Conservation (phyloP, 192 early-diverging fungal genomes). For the Powellomyces hirtus region DNA sequence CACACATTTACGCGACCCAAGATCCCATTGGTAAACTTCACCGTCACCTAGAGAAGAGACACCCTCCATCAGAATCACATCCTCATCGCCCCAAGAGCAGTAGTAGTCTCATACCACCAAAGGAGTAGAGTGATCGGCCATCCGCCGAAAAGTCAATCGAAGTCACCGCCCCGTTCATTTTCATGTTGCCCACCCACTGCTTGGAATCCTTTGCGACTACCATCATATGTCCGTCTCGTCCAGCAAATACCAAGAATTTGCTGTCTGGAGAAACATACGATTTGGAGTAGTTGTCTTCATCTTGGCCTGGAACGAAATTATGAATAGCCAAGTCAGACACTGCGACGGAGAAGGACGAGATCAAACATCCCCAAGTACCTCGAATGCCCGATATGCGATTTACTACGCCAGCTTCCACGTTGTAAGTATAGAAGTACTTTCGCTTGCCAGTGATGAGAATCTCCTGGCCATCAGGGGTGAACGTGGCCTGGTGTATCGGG, state of each 20-base stretch:
- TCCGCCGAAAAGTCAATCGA: slow-evolving; percentile 78
- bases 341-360: too few relatives aligned
- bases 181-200: slow-evolving; percentile 84
- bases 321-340: not conserved
- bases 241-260: slow-evolving; percentile 74
- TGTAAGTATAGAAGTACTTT: slow-evolving; percentile 78
- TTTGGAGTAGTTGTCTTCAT: slow-evolving; percentile 71
- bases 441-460: slow-evolving; percentile 78
- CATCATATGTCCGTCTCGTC: slow-evolving; percentile 78
- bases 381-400: slow-evolving; percentile 69
- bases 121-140: slow-evolving; percentile 71
- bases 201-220: slow-evolving; percentile 75
- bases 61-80: not conserved
- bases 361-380: slow-evolving; percentile 39
- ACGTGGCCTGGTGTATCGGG: slow-evolving; percentile 74
- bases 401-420: slow-evolving; percentile 75
- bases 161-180: slow-evolving; percentile 81
- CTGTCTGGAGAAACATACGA: slow-evolving; percentile 70
- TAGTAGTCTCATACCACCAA: slow-evolving; percentile 49
- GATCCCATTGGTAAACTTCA: slow-evolving; percentile 88
- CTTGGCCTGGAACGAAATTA: slow-evolving; percentile 37
- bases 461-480: slow-evolving; percentile 72
- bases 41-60: slow-evolving; percentile 69
- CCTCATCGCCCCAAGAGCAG: slow-evolving; percentile 3
- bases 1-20: slow-evolving; percentile 68